Evolutionary conservation across 2,329 filamentous ascomycete species (phyloP).

Genomic region (Aspergillus sclerotialis): DNA sequence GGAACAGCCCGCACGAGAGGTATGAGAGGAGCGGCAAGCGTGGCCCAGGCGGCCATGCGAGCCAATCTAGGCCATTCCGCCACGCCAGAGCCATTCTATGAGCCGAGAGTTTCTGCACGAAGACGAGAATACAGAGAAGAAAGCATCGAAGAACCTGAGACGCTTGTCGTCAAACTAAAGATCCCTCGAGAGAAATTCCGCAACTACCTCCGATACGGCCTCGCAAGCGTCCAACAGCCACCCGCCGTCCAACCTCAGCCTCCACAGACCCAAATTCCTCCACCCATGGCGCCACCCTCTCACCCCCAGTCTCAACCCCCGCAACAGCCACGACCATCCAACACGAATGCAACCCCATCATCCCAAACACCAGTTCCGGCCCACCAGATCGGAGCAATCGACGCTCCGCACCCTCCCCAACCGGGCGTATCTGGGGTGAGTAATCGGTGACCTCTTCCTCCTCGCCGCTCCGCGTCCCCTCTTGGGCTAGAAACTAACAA

Average conservation of each 20-base stretch:
- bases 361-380: slow-evolving; percentile 20
- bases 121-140: slow-evolving; percentile 68
- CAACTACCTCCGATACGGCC: slow-evolving; percentile 52
- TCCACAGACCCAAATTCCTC: slow-evolving; percentile 39
- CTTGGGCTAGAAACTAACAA: slow-evolving; percentile 5
- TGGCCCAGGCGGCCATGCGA: slow-evolving; percentile 78
- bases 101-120: slow-evolving; percentile 61
- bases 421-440: slow-evolving; percentile 39
- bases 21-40: slow-evolving; percentile 81
- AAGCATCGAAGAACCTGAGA: slow-evolving; percentile 63
- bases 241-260: slow-evolving; percentile 40
- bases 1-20: slow-evolving; percentile 80
- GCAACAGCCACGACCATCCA: slow-evolving; percentile 10
- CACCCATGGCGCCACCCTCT: slow-evolving; percentile 45
- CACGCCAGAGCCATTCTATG: slow-evolving; percentile 73
- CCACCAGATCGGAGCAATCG: slow-evolving; percentile 39
- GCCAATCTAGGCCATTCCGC: slow-evolving; percentile 71
- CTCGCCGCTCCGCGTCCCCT: slow-evolving; percentile 10
- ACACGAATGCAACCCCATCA: slow-evolving; percentile 12
- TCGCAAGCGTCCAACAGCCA: slow-evolving; percentile 31
- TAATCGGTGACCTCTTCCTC: slow-evolving; percentile 19
- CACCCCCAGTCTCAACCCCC: slow-evolving; percentile 22
- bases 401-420: slow-evolving; percentile 37
- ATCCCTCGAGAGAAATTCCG: slow-evolving; percentile 66
- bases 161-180: slow-evolving; percentile 66